Base-by-base conservation (phyloP, 345 rosid genomes). In the Passiflora organensis region DNA sequence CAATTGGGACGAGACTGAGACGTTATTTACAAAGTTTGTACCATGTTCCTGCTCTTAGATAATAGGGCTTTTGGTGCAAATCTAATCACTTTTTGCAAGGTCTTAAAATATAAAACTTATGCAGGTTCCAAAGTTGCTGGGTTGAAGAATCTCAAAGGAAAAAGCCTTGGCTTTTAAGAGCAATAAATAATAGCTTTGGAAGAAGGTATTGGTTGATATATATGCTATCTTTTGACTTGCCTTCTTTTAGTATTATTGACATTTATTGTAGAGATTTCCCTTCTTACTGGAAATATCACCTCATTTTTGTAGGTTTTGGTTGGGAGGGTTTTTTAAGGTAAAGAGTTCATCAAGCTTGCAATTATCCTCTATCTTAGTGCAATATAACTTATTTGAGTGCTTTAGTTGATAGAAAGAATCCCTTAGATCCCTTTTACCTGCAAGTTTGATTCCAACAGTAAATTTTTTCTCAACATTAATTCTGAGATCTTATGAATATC, bases 311-410 rank as follows among this genome's bases (percentile, higher is more conserved):
- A 90, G 97, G 82, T 90, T 90, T 65, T 90, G 97, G 95, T 71
- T 83, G 64, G 98, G 84, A 61, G 96, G 95, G 38, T 19, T 84
- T 48, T 86, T 91, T 70, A 91, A 91, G 96, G 98, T 88, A 79
- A 56, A 23, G 22, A 47, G 32, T 48, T 49, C 16, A 18, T 32
- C 52, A 18, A 20, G 34, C 24, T 8, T 41, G 24, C 3, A 2
- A 28, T 28, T 8, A 2, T 28, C 34, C 8, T 28, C 34, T 28
- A n/a, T 28, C 34, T 28, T 28, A 28, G 13, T 19, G 44, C 34
- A n/a, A n/a, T n/a, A n/a, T n/a, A n/a, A n/a, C n/a, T n/a, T n/a
- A n/a, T n/a, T 53, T 17, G 51, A 34, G 37, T 65, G 38, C 24
- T 48, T 17, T 22, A 23, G 25, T 43, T 21, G 6, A n/a, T 32